These are phyloP conservation scores for Cucurbitaria berberidis DNA, from an alignment of 2,329 filamentous ascomycete genomes.

Conservation along the genomic window DNA sequence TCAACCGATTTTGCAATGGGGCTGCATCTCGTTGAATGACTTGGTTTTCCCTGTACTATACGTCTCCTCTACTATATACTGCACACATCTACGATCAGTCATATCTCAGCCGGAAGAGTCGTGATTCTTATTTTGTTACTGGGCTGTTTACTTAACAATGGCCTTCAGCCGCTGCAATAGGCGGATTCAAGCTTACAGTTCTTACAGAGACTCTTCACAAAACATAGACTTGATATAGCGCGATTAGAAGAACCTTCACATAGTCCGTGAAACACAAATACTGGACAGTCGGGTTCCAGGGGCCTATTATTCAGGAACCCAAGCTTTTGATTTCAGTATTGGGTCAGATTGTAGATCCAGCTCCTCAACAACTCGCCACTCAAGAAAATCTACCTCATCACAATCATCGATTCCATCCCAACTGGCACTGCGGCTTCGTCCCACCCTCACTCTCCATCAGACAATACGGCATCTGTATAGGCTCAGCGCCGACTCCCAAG, in stretches of 20 bases:
- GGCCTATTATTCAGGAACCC: no score
- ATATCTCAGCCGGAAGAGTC: not conserved
- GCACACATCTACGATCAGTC: not conserved
- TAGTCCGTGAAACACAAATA: no score
- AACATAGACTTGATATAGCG: no score
- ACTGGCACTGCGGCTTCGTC: constrained; percentile 16
- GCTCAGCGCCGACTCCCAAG: constrained; percentile 67
- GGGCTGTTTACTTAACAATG: not conserved
- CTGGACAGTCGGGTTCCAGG: no score
- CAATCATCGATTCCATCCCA: constrained; percentile 5
- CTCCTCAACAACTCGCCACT: not conserved
- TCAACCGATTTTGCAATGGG: no score
- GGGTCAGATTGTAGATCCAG: not conserved
- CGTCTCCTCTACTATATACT: not conserved
- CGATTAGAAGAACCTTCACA: no score
- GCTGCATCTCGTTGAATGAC: not conserved
- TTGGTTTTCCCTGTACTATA: not conserved
- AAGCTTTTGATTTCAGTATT: not conserved
- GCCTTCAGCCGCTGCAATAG: no score
- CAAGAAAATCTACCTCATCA: not conserved
- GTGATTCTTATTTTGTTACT: not conserved
- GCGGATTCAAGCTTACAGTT: no score
- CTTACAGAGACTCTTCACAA: no score
- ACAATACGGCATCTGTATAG: constrained; percentile 76
- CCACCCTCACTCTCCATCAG: constrained; percentile 61